Conservation (phyloP, 1,284 basidiomycete genomes). For the Caloboletus firmus region DNA sequence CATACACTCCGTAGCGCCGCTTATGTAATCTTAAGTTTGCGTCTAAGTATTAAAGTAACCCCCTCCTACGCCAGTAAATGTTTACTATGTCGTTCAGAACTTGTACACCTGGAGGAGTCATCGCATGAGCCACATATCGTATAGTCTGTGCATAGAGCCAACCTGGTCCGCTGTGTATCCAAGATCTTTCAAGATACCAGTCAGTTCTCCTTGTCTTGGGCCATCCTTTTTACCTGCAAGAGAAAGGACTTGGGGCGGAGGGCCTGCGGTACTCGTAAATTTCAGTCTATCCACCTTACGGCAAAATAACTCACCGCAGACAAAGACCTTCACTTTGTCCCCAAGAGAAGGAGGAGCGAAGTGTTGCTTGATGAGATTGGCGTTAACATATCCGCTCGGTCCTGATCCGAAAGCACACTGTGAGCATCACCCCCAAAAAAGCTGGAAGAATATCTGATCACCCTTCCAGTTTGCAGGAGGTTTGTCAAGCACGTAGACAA, state of each 20-base stretch:
- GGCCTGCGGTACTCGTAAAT: constrained; percentile 46
- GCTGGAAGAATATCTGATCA: constrained; percentile 21
- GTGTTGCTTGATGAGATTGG: constrained; percentile 72
- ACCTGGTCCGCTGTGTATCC: constrained; percentile 86
- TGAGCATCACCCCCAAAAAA: constrained; percentile 17
- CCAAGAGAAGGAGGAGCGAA: constrained; percentile 67
- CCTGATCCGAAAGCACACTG: constrained; percentile 38
- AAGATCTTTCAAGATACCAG: constrained; percentile 82
- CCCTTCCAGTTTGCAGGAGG: constrained; percentile 72
- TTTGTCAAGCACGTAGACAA: constrained; percentile 89
- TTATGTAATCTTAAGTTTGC: constrained; percentile 34
- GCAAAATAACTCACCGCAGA: constrained; percentile 64
- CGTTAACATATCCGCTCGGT: constrained; percentile 69
- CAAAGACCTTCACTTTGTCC: constrained; percentile 85
- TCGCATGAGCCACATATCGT: constrained; percentile 7
- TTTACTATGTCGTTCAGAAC: constrained; percentile 39
- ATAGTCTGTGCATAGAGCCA: constrained; percentile 10
- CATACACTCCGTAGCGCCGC: constrained; percentile 4
- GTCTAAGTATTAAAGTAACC: no score
- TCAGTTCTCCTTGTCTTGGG: constrained; percentile 81
- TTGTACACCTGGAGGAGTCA: constrained; percentile 52
- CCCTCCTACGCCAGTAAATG: no score
- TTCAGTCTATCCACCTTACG: neutral
- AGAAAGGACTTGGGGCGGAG: constrained; percentile 82
- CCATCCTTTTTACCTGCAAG: constrained; percentile 80